Conservation (phyloP, 495 filamentous ascomycete species). For the Evernia prunastri region DNA sequence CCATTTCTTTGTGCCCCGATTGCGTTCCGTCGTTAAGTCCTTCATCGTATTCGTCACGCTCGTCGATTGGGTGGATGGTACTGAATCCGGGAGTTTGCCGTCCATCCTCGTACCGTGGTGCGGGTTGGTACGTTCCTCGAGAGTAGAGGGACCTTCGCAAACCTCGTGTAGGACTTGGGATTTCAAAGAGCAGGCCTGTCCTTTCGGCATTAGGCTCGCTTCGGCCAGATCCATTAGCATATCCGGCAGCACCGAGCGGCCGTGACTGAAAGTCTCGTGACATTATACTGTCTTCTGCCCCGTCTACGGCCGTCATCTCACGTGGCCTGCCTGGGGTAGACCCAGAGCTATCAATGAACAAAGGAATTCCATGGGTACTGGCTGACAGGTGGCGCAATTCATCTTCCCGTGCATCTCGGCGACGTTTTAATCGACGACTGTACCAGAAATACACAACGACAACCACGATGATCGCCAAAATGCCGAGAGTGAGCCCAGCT, state of each 20-base stretch:
- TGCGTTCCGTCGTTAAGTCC: slow-evolving; percentile 28
- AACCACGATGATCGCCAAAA: slow-evolving; percentile 47
- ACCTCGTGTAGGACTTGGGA: slow-evolving; percentile 49
- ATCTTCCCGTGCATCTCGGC: slow-evolving; percentile 43
- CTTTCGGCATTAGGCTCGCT: slow-evolving; percentile 42
- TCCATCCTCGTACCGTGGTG: slow-evolving; percentile 41
- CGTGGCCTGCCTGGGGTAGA: slow-evolving; percentile 25
- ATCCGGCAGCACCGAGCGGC: neutral
- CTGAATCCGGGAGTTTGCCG: slow-evolving; percentile 43
- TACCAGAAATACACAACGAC: slow-evolving; percentile 54
- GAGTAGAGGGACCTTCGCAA: slow-evolving; percentile 41
- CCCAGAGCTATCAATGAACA: slow-evolving; percentile 12
- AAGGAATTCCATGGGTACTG: slow-evolving; percentile 42
- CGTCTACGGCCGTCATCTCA: slow-evolving; percentile 26
- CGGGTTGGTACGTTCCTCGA: slow-evolving; percentile 38
- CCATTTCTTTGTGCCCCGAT: slow-evolving; percentile 22
- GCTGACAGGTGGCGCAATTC: slow-evolving; percentile 48
- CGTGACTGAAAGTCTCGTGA: neutral
- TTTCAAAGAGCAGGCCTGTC: slow-evolving; percentile 50
- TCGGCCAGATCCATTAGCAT: slow-evolving; percentile 22
- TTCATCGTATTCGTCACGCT: slow-evolving; percentile 57
- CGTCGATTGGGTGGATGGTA: slow-evolving; percentile 60
- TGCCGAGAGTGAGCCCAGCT: slow-evolving; percentile 64
- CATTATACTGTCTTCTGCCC: slow-evolving; percentile 3
- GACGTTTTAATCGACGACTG: slow-evolving; percentile 43